These are phyloP conservation scores for Phoma herbarum DNA, from an alignment of 2,329 filamentous ascomycete genomes.

Conservation along the genomic window DNA sequence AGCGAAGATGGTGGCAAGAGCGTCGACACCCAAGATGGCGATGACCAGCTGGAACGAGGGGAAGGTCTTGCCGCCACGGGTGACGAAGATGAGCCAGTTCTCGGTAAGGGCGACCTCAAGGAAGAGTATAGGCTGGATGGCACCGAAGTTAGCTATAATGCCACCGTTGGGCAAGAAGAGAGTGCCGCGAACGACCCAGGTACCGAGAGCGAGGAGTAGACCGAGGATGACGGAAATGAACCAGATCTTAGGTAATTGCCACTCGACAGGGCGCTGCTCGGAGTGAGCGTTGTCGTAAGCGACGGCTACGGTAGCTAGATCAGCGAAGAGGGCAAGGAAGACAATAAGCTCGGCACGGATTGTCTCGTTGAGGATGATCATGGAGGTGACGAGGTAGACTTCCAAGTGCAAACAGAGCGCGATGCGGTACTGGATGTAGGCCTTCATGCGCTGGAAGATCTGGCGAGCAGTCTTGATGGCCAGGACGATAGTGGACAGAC, in stretches of 20 bases:
- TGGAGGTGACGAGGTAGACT: conserved; percentile 78
- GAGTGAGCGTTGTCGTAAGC: conserved; percentile 83
- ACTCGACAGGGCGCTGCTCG: conserved; percentile 77
- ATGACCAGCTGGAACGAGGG: conserved; percentile 77
- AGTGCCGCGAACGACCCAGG: conserved; percentile 76
- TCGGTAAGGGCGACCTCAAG: conserved; percentile 62
- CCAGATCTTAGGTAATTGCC: conserved; percentile 85
- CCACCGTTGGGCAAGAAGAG: conserved; percentile 75
- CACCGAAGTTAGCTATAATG: conserved; percentile 78
- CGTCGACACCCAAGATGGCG: conserved; percentile 76
- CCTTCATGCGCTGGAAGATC: conserved; percentile 82
- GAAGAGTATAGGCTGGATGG: conserved; percentile 73
- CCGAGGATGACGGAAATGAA: conserved; percentile 76
- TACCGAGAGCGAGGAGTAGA: conserved; percentile 71
- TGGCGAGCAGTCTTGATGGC: conserved; percentile 78
- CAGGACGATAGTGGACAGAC: conserved; percentile 74
- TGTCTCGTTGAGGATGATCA: conserved; percentile 83
- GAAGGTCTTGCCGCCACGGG: conserved; percentile 71
- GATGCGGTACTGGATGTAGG: conserved; percentile 80
- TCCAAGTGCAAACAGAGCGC: conserved; percentile 77
- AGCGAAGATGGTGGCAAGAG: conserved; percentile 75
- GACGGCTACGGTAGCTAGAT: conserved; percentile 80
- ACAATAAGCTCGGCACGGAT: conserved; percentile 76
- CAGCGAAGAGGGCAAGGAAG: conserved; percentile 81
- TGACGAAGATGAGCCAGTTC: conserved; percentile 65